phyloP scores from a whole-genome alignment of 441 rosid species.

The Flueggea neowawraea region DNA sequence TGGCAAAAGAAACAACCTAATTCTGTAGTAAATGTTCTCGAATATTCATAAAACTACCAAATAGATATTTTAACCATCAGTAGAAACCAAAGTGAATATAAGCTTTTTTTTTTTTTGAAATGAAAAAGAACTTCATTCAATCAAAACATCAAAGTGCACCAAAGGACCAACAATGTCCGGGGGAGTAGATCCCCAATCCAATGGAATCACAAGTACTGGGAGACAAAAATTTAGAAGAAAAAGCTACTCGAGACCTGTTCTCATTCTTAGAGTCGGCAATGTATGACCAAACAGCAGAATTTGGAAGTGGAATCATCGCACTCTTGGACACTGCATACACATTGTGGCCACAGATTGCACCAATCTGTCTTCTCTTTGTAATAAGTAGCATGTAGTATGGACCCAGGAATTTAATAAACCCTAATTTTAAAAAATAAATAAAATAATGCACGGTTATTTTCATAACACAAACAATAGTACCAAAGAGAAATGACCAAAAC shows the following conservation, averaged over 20 bases:
- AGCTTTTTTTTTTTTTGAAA: too few relatives aligned
- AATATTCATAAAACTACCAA: too few relatives aligned
- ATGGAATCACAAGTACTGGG: background rate
- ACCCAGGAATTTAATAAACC: constrained; percentile 90
- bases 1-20: too few relatives aligned
- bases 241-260: constrained; percentile 54
- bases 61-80: too few relatives aligned
- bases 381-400: constrained; percentile 96
- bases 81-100: too few relatives aligned
- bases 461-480: constrained; percentile 3
- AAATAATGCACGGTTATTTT: background rate
- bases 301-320: constrained; percentile 75
- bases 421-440: constrained; percentile 29
- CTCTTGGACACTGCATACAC: constrained; percentile 84
- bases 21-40: too few relatives aligned
- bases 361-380: constrained; percentile 82
- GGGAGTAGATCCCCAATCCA: too few relatives aligned
- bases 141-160: too few relatives aligned
- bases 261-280: constrained; percentile 52
- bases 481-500: constrained; percentile 2
- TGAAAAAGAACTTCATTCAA: too few relatives aligned
- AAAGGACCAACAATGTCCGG: too few relatives aligned
- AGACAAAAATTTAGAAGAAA: background rate
- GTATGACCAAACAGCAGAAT: constrained; percentile 44
- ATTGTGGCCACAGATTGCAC: constrained; percentile 82